phyloP scores from a whole-genome alignment of 202 grass and related monocot genomes.

The Alloteropsis angusta region DNA sequence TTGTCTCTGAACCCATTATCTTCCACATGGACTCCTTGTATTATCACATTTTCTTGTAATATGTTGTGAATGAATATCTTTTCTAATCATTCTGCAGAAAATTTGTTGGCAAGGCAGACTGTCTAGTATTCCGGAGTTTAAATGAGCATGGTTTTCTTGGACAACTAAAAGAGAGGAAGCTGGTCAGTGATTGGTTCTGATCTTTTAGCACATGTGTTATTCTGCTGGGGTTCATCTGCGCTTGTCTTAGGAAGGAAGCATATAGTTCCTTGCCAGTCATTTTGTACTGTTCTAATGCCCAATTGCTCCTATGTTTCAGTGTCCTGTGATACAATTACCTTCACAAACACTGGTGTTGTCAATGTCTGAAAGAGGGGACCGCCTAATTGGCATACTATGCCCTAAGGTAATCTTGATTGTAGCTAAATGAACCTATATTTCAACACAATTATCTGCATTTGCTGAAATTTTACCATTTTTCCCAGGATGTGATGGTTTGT shows the following conservation, averaged over 20 bases:
- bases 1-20: constrained; percentile 9
- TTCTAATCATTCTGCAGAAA: constrained; percentile 39
- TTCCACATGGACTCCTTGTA: constrained; percentile 1
- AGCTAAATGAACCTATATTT: not conserved
- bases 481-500: constrained; percentile 78
- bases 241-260: not conserved
- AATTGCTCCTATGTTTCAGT: constrained; percentile 36
- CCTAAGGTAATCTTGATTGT: constrained; percentile 52
- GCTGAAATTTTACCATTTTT: not conserved
- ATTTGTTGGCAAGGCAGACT: constrained; percentile 74
- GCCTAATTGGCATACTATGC: constrained; percentile 83
- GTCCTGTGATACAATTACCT: constrained; percentile 83
- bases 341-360: constrained; percentile 80
- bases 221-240: not conserved
- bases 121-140: constrained; percentile 71
- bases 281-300: constrained; percentile 2
- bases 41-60: constrained; percentile 10
- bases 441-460: not conserved
- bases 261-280: not conserved
- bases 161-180: constrained; percentile 82
- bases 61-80: constrained; percentile 20
- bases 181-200: constrained; percentile 48
- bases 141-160: constrained; percentile 87
- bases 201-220: not conserved
- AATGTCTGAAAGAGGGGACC: constrained; percentile 61